Base-by-base conservation (phyloP, 2,329 filamentous ascomycete genomes). In the Claviceps pazoutovae region DNA sequence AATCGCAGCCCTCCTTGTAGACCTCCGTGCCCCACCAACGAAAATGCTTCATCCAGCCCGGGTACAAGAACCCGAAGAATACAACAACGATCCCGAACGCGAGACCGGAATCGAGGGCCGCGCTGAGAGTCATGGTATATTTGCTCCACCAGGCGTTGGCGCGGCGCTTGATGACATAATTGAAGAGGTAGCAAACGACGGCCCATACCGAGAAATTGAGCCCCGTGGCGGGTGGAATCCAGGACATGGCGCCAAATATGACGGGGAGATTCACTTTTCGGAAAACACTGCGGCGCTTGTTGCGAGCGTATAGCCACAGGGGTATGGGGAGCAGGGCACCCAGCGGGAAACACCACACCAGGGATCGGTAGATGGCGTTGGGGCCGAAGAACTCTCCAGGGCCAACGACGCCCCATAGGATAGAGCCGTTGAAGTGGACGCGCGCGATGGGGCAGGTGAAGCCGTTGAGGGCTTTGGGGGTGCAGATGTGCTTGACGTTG, bases 181-280 rank as follows among this genome's bases (percentile, higher is more conserved):
- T 94, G 74, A 95, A 95, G 44, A 88, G 59, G 66, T 84, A 94
- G 69, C 86, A 93, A 14, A 94, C 86, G 7, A 93, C 69, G 0
- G 83, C 86, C 87, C 88, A 94, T 44, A 91, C 84, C 1, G 82
- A 87, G 63, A 93, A 95, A 66, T 95, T 95, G 56, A 95, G 80
- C 0, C 88, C 88, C 0, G 84, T 86, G 2, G 88, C 88, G 0
- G 88, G 88, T 0, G 88, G 88, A 49, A 95, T 93, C 87, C 88
- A 94, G 56, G 79, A 81, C 56, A 94, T 75, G 55, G 83, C 85
- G 45, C 88, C 88, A 53, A 94, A 90, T 8, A 94, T 74, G 16
- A 94, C 84, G 0, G 88, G 87, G 3, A 91, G 75, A 61, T 89
- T 91, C 66, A 90, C 82, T 64, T 86, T 88, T 51, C 85, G 79